Conservation (phyloP, 352 stramenopile genomes). For the Labyrinthula sp. region DNA sequence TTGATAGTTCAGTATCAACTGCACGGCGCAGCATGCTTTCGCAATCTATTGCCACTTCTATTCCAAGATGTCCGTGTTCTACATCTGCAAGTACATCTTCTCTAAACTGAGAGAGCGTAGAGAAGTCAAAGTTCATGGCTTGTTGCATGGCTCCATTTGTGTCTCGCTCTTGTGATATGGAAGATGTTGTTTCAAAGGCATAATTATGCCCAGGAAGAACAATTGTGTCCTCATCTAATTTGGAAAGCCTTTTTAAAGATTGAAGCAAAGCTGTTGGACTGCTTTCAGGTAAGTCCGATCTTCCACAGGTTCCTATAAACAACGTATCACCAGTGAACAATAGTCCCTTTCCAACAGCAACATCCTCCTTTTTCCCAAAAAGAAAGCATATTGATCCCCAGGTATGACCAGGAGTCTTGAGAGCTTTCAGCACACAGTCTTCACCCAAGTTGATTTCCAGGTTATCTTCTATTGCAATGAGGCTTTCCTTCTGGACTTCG, state of each 20-base stretch:
- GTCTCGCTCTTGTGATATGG: slow-evolving; percentile 7
- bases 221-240: slow-evolving; percentile 4
- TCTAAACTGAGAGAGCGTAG: no score
- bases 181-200: slow-evolving; percentile 10
- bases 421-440: background rate
- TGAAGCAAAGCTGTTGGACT: slow-evolving; percentile 12
- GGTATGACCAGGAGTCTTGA: slow-evolving; percentile 19
- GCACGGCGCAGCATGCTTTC: no score
- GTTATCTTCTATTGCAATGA: slow-evolving; percentile 4
- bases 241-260: slow-evolving; percentile 8
- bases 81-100: no score
- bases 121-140: no score
- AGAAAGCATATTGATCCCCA: slow-evolving; percentile 16
- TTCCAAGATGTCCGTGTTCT: no score
- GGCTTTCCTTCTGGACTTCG: slow-evolving; percentile 1
- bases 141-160: slow-evolving; percentile 27
- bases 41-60: no score
- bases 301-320: slow-evolving; percentile 22
- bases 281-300: slow-evolving; percentile 16
- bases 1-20: no score
- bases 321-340: slow-evolving; percentile 25
- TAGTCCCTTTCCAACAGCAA: background rate
- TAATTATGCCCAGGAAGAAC: slow-evolving; percentile 25
- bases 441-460: slow-evolving; percentile 2
- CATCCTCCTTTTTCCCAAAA: no score